Conservation (phyloP, 306 rosid genomes). For the Quillaja saponaria region DNA sequence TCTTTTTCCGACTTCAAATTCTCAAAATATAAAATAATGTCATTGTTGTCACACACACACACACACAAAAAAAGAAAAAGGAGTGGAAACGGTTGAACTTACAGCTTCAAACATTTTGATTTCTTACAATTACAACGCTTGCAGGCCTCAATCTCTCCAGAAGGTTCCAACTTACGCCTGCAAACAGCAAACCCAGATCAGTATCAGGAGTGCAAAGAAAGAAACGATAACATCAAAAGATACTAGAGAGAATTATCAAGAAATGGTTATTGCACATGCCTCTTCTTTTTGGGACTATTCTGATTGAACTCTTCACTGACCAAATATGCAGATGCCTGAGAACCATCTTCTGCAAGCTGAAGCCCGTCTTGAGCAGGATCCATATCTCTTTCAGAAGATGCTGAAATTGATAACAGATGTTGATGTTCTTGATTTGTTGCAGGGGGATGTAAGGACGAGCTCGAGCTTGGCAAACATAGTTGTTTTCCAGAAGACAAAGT, state of each 20-base stretch:
- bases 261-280: conserved; percentile 40
- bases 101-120: conserved; percentile 95
- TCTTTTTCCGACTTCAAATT: no score
- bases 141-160: conserved; percentile 66
- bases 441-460: conserved; percentile 44
- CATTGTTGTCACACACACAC: not conserved
- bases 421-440: conserved; percentile 48
- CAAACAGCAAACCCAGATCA: conserved; percentile 45
- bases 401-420: conserved; percentile 33
- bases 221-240: conserved; percentile 12
- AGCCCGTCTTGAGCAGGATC: conserved; percentile 45
- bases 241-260: not conserved
- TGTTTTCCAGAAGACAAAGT: conserved; percentile 51
- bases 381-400: conserved; percentile 49
- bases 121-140: conserved; percentile 92
- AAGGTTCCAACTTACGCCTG: conserved; percentile 70
- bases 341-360: conserved; percentile 60
- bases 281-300: conserved; percentile 80
- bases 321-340: conserved; percentile 44
- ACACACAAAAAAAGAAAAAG: conserved; percentile 3
- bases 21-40: no score
- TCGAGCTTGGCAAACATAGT: conserved; percentile 39
- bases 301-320: conserved; percentile 63
- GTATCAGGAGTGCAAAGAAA: conserved; percentile 32
- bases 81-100: conserved; percentile 36